Conservation (phyloP, 1,284 basidiomycete genomes). For the Irpex sp. region DNA sequence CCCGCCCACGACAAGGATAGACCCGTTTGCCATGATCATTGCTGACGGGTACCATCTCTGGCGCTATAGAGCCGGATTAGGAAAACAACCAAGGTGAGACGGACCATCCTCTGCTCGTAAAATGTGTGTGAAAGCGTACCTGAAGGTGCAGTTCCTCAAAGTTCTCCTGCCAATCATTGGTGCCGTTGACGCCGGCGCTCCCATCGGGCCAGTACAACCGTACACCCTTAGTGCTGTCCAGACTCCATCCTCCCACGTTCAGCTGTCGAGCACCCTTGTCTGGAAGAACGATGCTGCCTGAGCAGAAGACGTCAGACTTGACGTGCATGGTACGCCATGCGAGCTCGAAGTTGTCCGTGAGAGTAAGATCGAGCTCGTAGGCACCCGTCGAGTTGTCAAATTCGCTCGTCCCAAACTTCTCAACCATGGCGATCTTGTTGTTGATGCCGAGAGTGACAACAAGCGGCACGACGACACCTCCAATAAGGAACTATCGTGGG, state of each 20-base stretch:
- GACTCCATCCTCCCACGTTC: slow-evolving; percentile 67
- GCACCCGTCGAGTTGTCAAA: slow-evolving; percentile 69
- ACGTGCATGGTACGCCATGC: slow-evolving; percentile 75
- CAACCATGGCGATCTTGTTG: slow-evolving; percentile 73
- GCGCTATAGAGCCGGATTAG: slow-evolving; percentile 33
- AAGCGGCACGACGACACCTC: slow-evolving; percentile 64
- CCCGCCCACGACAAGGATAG: slow-evolving; percentile 69
- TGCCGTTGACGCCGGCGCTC: slow-evolving; percentile 52
- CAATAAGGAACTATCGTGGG: slow-evolving; percentile 23
- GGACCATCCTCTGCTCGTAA: not conserved
- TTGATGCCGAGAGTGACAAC: slow-evolving; percentile 74
- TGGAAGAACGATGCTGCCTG: slow-evolving; percentile 67
- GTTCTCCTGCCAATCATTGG: slow-evolving; percentile 69
- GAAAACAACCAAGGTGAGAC: not conserved
- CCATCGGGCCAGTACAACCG: slow-evolving; percentile 64
- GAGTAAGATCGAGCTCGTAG: slow-evolving; percentile 66
- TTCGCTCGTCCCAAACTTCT: slow-evolving; percentile 54
- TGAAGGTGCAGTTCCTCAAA: slow-evolving; percentile 45
- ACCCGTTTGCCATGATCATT: slow-evolving; percentile 64
- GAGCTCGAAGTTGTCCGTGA: slow-evolving; percentile 46
- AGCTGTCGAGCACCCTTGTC: slow-evolving; percentile 66
- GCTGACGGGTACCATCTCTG: slow-evolving; percentile 73
- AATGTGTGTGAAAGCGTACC: slow-evolving; percentile 26
- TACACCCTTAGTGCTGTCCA: slow-evolving; percentile 63
- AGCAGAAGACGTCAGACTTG: slow-evolving; percentile 73